Evolutionary conservation across 2,329 filamentous ascomycete genomes (phyloP).

Genomic region (Microdochium paspali): DNA sequence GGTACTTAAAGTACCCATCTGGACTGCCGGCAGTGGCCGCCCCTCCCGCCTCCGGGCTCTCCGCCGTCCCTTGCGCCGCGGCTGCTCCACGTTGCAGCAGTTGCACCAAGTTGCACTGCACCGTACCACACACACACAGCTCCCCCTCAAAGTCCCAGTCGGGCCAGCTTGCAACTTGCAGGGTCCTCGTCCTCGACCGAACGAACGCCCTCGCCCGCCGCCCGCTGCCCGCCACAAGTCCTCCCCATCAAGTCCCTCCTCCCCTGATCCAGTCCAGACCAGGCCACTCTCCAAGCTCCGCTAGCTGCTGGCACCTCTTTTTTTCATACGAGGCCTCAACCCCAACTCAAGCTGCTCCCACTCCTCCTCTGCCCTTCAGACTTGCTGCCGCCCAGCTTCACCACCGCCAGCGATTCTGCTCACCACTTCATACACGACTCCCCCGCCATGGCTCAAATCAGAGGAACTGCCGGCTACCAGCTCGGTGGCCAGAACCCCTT

Average conservation of each 20-base stretch:
- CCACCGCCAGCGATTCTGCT: too few species aligned
- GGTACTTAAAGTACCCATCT: too few species aligned
- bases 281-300: not conserved
- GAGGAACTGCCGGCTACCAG: conserved; percentile 73
- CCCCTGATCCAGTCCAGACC: too few species aligned
- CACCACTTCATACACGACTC: too few species aligned
- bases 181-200: not conserved
- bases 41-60: too few species aligned
- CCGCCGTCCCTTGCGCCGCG: too few species aligned
- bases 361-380: not conserved
- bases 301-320: not conserved
- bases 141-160: too few species aligned
- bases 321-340: not conserved
- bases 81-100: too few species aligned
- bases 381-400: not conserved
- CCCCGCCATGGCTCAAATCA: conserved; percentile 31
- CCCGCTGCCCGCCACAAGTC: not conserved
- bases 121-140: too few species aligned
- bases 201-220: not conserved
- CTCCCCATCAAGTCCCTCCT: not conserved
- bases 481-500: conserved; percentile 68
- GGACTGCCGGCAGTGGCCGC: too few species aligned
- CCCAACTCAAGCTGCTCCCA: not conserved
- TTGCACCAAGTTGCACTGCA: too few species aligned
- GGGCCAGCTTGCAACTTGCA: conserved; percentile 1